Conservation (phyloP, 2,329 filamentous ascomycete species). For the Scedosporium apiospermum region DNA sequence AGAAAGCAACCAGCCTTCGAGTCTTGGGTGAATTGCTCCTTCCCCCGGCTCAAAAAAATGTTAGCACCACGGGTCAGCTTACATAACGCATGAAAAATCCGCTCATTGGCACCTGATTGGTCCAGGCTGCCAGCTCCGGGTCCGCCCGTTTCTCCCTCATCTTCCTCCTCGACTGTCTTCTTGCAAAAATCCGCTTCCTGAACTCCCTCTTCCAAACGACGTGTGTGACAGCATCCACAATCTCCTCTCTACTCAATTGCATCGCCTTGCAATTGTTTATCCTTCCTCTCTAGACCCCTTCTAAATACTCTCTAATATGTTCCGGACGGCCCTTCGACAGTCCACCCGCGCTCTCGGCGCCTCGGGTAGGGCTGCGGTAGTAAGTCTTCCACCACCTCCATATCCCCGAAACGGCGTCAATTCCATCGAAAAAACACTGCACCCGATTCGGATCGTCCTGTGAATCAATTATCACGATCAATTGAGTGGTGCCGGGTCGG, state of each 20-base stretch:
- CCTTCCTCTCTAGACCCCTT: conserved; percentile 24
- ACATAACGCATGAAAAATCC: conserved; percentile 22
- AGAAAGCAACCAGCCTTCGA: too few species aligned
- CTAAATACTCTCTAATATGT: conserved; percentile 62
- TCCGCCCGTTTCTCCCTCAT: conserved; percentile 30
- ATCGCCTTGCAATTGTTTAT: conserved; percentile 53
- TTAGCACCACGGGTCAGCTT: conserved; percentile 1
- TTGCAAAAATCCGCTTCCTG: conserved; percentile 8
- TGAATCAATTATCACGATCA: neutral
- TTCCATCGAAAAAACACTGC: conserved; percentile 35
- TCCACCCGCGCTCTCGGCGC: conserved; percentile 92
- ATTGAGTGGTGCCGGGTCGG: neutral
- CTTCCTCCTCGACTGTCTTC: conserved; percentile 27
- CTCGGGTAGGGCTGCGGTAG: conserved; percentile 81
- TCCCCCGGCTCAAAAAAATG: conserved; percentile 1
- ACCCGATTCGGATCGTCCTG: conserved; percentile 18
- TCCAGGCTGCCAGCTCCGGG: conserved; percentile 17
- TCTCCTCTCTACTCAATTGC: conserved; percentile 56
- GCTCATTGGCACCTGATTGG: conserved; percentile 26
- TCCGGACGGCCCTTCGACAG: conserved; percentile 96
- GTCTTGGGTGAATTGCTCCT: neutral
- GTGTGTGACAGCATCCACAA: conserved; percentile 37
- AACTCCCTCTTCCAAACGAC: conserved; percentile 30
- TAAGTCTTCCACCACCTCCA: conserved; percentile 56
- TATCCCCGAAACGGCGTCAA: conserved; percentile 29